Conservation (phyloP, 495 filamentous ascomycete genomes). For the Penicillium subrubescens region DNA sequence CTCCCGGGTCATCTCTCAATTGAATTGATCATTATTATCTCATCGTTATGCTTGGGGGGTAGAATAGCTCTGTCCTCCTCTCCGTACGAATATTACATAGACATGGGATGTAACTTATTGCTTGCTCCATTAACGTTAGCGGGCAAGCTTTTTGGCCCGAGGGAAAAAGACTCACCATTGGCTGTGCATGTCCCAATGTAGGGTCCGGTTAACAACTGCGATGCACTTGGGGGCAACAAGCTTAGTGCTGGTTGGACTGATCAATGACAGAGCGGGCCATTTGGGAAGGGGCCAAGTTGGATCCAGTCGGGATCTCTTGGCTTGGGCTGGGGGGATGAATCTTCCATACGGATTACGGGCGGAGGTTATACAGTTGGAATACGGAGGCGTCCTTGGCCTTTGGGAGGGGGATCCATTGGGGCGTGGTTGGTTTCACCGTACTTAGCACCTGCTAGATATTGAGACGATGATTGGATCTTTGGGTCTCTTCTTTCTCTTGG, state of each 20-base stretch:
- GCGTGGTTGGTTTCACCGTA: not conserved
- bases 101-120: too few species aligned
- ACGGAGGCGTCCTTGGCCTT: not conserved
- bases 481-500: not conserved
- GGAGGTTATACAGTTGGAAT: not conserved
- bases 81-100: too few species aligned
- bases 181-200: not conserved
- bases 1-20: too few species aligned
- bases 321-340: not conserved
- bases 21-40: not conserved
- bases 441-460: not conserved
- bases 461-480: not conserved
- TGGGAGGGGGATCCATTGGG: not conserved
- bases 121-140: not conserved
- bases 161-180: not conserved
- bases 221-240: not conserved
- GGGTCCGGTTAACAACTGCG: not conserved
- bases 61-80: too few species aligned
- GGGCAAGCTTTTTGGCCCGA: slow-evolving; percentile 10
- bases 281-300: not conserved
- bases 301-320: not conserved
- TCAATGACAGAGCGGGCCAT: not conserved
- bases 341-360: not conserved
- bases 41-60: not conserved
- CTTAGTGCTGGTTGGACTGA: slow-evolving; percentile 2